Conservation (phyloP, 129 eudicot genomes). For the Kitagawia praeruptora region DNA sequence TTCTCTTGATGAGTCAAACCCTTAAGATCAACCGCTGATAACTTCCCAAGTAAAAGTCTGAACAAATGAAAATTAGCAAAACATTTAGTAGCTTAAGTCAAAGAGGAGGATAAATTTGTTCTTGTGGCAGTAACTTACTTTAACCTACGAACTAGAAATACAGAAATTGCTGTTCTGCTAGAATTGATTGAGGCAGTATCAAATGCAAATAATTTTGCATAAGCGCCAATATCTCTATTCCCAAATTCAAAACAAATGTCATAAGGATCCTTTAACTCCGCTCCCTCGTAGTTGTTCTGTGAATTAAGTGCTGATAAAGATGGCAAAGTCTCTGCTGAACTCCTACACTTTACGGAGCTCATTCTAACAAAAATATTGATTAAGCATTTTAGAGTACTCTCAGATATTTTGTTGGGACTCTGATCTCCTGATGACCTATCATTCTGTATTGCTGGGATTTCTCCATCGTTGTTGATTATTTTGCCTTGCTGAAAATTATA, state of each 20-base stretch:
- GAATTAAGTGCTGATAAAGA: conserved; percentile 27
- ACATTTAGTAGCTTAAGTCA: neutral
- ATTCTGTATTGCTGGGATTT: conserved; percentile 25
- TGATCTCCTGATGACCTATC: conserved; percentile 33
- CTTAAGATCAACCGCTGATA: conserved; percentile 44
- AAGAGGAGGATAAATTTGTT: neutral
- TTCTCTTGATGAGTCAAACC: conserved; percentile 70
- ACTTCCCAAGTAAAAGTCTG: conserved; percentile 55
- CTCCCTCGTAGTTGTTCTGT: conserved; percentile 20
- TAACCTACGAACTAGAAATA: conserved; percentile 48
- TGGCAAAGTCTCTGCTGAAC: conserved; percentile 40
- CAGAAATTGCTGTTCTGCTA: conserved; percentile 37
- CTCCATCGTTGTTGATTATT: conserved; percentile 28
- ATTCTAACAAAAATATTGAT: conserved; percentile 56
- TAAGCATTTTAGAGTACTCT: conserved; percentile 58
- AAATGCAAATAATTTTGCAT: conserved; percentile 45
- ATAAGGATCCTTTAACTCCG: conserved; percentile 73
- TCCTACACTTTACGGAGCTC: conserved; percentile 35
- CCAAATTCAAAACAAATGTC: conserved; percentile 48
- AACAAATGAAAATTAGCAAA: neutral
- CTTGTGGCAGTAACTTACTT: conserved; percentile 35
- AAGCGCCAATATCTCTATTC: conserved; percentile 64
- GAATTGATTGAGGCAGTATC: conserved; percentile 50
- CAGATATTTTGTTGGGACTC: conserved; percentile 59
- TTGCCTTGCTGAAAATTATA: conserved; percentile 39